These are phyloP conservation scores for Yamadazyma friedrichii DNA, from an alignment of 1,139 yeast genomes.

Conservation along the genomic window DNA sequence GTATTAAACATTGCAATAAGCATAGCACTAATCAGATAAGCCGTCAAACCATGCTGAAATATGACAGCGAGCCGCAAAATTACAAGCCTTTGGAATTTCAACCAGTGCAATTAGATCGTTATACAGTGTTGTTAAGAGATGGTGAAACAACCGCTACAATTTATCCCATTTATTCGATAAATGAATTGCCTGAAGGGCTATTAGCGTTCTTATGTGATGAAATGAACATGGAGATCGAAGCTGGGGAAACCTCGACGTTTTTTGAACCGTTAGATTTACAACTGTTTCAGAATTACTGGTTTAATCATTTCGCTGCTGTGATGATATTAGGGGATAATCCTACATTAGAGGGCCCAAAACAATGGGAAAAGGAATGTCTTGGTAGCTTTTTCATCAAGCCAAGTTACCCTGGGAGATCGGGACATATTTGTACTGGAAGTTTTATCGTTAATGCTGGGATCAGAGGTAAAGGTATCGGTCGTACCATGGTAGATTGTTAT, in stretches of 20 bases:
- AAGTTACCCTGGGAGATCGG: conserved; percentile 87
- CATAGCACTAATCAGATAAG: too few species aligned
- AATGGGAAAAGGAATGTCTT: conserved; percentile 88
- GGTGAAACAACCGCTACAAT: conserved; percentile 91
- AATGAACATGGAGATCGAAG: conserved; percentile 86
- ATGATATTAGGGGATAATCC: conserved; percentile 81
- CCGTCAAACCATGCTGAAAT: conserved; percentile 7
- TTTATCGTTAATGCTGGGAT: conserved; percentile 90
- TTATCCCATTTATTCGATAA: conserved; percentile 71
- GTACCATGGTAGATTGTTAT: conserved; percentile 77
- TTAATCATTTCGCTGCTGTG: conserved; percentile 78
- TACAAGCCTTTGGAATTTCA: conserved; percentile 7
- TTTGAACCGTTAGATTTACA: conserved; percentile 73
- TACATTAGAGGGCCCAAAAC: conserved; percentile 55
- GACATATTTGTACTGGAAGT: conserved; percentile 90
- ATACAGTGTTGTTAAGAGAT: conserved; percentile 77
- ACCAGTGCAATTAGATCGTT: conserved; percentile 28
- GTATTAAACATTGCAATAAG: too few species aligned
- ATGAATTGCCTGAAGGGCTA: conserved; percentile 71
- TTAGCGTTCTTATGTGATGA: conserved; percentile 84
- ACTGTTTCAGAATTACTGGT: conserved; percentile 82
- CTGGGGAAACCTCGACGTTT: conserved; percentile 86
- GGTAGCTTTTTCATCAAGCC: conserved; percentile 85
- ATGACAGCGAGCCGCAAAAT: conserved; percentile 1
- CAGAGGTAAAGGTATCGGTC: conserved; percentile 90